Conservation (phyloP, 106 monocot species). For the Dioscorea alata region DNA sequence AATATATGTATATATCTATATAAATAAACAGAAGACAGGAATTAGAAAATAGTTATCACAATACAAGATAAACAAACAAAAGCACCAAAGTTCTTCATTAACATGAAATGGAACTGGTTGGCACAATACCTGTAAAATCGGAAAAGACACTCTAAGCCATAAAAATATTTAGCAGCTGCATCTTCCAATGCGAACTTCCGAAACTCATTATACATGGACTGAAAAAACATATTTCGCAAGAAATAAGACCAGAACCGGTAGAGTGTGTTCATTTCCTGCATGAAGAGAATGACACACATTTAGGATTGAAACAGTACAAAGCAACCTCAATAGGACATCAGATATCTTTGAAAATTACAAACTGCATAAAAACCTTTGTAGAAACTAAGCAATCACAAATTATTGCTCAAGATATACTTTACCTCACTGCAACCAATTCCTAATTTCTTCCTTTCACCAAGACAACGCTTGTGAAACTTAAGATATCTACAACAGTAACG, state of each 20-base stretch:
- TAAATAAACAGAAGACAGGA: background rate
- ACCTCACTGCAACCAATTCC: conserved; percentile 95
- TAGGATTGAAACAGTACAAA: too few relatives aligned
- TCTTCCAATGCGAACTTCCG: conserved; percentile 81
- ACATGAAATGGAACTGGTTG: background rate
- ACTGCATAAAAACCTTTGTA: too few relatives aligned
- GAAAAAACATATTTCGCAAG: conserved; percentile 61
- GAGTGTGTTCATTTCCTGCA: conserved; percentile 97
- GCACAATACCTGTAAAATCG: conserved; percentile 81
- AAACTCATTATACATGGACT: conserved; percentile 82
- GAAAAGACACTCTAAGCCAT: conserved; percentile 97
- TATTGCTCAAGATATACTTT: background rate
- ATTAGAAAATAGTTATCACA: background rate
- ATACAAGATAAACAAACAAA: background rate
- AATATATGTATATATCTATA: background rate
- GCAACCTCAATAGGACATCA: too few relatives aligned
- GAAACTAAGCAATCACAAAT: too few relatives aligned
- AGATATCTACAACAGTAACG: conserved; percentile 48
- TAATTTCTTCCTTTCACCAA: conserved; percentile 75
- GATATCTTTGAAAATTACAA: too few relatives aligned
- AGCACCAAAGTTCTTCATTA: background rate
- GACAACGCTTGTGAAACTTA: conserved; percentile 86
- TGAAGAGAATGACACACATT: conserved; percentile 4
- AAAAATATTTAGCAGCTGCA: conserved; percentile 75
- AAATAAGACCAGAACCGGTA: conserved; percentile 97